Evolutionary conservation across 306 rosid species (phyloP).

Genomic region (Cucurbita moschata): DNA sequence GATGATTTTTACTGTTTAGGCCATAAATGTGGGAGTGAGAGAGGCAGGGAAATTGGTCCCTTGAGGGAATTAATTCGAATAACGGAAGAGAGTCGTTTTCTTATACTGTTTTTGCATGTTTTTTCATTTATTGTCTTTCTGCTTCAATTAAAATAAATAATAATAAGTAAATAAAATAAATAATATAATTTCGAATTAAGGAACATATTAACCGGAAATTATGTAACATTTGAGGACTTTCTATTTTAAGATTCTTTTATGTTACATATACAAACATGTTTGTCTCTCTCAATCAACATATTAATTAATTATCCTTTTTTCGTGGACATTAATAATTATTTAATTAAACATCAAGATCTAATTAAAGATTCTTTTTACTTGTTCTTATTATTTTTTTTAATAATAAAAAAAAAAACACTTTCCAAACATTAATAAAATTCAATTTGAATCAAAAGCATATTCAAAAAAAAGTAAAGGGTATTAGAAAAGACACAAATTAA

Average conservation of each 20-base stretch:
- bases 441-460: not conserved
- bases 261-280: not conserved
- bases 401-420: not conserved
- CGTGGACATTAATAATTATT: not conserved
- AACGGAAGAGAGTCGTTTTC: not conserved
- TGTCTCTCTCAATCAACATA: conserved; percentile 2
- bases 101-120: conserved; percentile 10
- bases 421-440: not conserved
- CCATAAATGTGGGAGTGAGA: not conserved
- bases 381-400: not conserved
- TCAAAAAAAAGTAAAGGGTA: not conserved
- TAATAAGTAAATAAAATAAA: not conserved
- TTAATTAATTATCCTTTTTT: not conserved
- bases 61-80: not conserved
- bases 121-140: not conserved
- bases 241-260: conserved; percentile 3
- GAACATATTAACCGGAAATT: not conserved
- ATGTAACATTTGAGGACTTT: not conserved
- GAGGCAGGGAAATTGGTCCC: not conserved
- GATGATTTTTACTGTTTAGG: not conserved
- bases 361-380: not conserved
- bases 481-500: no score
- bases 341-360: not conserved
- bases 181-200: not conserved
- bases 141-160: not conserved